Base-by-base conservation (phyloP, 495 filamentous ascomycete species). In the Xylaria curta region DNA sequence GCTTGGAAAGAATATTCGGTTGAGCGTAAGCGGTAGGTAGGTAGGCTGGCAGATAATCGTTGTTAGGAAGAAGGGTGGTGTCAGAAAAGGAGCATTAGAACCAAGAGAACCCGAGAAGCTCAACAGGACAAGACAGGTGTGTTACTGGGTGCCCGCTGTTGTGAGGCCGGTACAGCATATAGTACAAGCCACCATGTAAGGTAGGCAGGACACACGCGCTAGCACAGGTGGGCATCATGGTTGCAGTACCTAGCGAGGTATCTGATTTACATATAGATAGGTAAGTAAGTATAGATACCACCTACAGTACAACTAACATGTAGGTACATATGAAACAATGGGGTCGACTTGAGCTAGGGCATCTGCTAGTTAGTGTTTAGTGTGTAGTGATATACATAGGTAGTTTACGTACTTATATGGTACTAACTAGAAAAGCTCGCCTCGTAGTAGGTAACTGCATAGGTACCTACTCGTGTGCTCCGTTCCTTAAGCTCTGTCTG, bases 61-160 rank as follows among this genome's bases (percentile, higher is more conserved):
- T 60, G 56, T 53, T 62, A 64, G 47, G 62, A 70, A 64, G 68
- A 70, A 70, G 61, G 59, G 44, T 53, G 42, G 66, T 49, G 59
- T 64, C 68, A 54, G 68, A 61, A 70, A 62, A 70, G 68, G 68
- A 64, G 59, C 51, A 64, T 70, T 61, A 70, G 59, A 70, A 61
- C 59, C 68, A 70, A 70, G 59, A 70, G 44, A 64, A 64, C 68
- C 68, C 60, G 59, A 63, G 68, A 33, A 70, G 68, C 68, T 64
- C 46, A 49, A 70, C 68, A 70, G 68, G 68, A 24, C 65, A 67
- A 64, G 60, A 63, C 68, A 31, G 46, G 60, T 42, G 60, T 42
- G 47, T 56, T 64, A 63, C 61, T 70, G 38, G 36, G 40, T 61
- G 68, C 59, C 47, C 59, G 59, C 38, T 46, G 59, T 63, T 63